These are phyloP conservation scores for Salix dunnii DNA, from an alignment of 345 rosid genomes.

Conservation along the genomic window DNA sequence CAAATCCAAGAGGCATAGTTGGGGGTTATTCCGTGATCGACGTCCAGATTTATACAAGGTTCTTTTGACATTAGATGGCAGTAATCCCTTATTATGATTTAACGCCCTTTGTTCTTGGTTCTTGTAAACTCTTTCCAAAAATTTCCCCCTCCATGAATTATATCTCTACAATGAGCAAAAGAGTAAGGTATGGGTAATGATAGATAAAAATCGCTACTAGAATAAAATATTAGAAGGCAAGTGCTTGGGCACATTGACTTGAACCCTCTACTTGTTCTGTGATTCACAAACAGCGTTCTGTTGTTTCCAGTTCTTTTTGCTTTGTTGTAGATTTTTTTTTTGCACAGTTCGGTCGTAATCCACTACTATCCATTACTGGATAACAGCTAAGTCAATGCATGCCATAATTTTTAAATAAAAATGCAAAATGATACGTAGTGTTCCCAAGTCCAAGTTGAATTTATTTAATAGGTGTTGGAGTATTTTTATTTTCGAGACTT, in stretches of 20 bases:
- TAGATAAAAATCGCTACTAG: background rate
- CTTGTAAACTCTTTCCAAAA: conserved; percentile 4
- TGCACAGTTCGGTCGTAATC: background rate
- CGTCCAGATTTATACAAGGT: conserved; percentile 84
- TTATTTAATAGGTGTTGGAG: background rate
- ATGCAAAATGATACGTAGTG: conserved; percentile 1
- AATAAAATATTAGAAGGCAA: background rate
- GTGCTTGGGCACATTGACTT: background rate
- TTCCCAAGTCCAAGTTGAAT: conserved; percentile 1
- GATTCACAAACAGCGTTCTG: background rate
- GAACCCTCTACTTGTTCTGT: background rate
- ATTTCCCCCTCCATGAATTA: background rate
- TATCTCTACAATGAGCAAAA: background rate
- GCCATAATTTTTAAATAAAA: background rate
- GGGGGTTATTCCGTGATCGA: conserved; percentile 92
- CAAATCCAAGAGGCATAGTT: conserved; percentile 68
- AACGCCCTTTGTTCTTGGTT: background rate
- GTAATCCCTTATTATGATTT: conserved; percentile 27
- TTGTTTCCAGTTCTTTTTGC: background rate
- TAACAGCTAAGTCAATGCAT: background rate
- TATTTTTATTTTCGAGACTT: background rate
- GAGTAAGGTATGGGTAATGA: background rate
- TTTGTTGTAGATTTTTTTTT: background rate
- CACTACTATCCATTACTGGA: background rate
- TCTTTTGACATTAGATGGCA: conserved; percentile 87